Base-by-base conservation (phyloP, 768 basidiomycete species). In the Boletus vinaceobasis region DNA sequence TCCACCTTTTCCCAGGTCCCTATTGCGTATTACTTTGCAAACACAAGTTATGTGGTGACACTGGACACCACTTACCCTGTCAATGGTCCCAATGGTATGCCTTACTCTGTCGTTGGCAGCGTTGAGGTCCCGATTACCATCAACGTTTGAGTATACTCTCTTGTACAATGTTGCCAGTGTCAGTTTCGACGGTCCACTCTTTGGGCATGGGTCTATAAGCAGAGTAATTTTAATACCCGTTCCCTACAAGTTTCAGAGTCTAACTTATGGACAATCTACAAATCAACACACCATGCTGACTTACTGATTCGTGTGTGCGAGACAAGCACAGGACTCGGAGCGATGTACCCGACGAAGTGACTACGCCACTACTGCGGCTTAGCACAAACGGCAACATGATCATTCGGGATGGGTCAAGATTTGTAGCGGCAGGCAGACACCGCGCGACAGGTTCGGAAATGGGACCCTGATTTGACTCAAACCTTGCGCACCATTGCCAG, bases 71-170 rank as follows among this genome's bases (percentile, higher is more conserved):
- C 65, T 15, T 69, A 55, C 47, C 44, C 67, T 14, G 1, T 50
- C 49, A 52, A 53, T 9, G 69, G 67, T 8, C 27, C 60, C 21
- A 54, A 60, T 29, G 67, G 68, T 19, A 48, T 26, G 2, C 49
- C 49, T 19, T 68, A 63, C 51, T 67, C 48, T 43, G 58, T 56
- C 38, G 66, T 68, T 6, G 67, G 67, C 26, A 45, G 67, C 23
- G 6, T 59, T n/a, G 56, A 61, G 26, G 14, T 8, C 7, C 13
- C 43, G 19, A 60, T 69, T 21, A 51, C 57, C 26, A 60, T 68
- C 52, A 60, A 42, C 0, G 40, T 57, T 5, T 65, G 37, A 60
- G 21, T n/a, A 27, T 35, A 7, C 7, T 44, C 43, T 54, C 39
- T 17, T 6, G 17, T 44, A 36, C 17, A 23, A 23, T 23, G 23